Evolutionary conservation across 2,329 filamentous ascomycete species (phyloP).

Genomic region (Cercospora sp.): DNA sequence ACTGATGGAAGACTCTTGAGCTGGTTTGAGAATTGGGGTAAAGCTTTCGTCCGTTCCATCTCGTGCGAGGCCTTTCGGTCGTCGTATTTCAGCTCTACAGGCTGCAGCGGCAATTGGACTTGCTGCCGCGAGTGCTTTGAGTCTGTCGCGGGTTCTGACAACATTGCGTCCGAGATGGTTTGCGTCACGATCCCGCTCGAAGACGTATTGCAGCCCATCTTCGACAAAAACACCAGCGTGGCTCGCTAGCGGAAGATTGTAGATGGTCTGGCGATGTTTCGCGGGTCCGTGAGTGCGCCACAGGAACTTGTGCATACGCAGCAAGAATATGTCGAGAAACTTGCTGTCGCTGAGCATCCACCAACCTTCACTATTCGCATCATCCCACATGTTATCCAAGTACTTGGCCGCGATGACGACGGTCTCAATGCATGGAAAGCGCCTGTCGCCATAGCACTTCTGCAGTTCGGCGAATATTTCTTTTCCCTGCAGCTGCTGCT

Average conservation of each 20-base stretch:
- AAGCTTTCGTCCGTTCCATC: background rate
- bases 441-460: background rate
- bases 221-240: too few relatives aligned
- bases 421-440: background rate
- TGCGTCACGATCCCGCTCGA: background rate
- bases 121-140: background rate
- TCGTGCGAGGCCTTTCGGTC: background rate
- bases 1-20: too few relatives aligned
- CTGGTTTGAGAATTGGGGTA: too few relatives aligned
- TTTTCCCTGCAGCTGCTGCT: background rate
- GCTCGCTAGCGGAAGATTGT: background rate
- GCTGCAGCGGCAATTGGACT: background rate
- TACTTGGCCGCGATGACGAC: background rate
- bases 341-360: background rate
- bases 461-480: background rate
- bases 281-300: background rate
- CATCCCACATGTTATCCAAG: background rate
- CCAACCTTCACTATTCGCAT: background rate
- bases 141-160: background rate
- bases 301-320: background rate
- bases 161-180: background rate
- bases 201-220: background rate
- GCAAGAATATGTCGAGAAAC: background rate
- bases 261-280: background rate
- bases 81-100: background rate